Percentiles rank a stretch among this genome's conserved stretches.
These are phyloP conservation scores for Picochlorum costavermella DNA, from an alignment of 139 green algal species.

Conservation along the genomic window DNA sequence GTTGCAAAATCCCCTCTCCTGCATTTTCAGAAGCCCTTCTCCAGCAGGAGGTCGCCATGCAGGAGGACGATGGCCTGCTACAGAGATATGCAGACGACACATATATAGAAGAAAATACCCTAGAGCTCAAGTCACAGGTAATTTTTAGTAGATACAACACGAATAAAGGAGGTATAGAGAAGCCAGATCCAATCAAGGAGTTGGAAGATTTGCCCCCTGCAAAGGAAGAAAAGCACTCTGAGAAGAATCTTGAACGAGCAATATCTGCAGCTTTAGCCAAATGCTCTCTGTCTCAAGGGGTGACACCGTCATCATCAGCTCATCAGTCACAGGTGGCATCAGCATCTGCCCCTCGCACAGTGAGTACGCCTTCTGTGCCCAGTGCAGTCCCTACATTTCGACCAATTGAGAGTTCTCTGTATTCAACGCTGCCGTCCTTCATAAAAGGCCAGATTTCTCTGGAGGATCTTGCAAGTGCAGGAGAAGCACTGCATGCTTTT, in stretches of 20 bases:
- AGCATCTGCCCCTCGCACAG: no score
- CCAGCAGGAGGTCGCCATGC: no score
- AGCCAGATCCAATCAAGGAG: background rate
- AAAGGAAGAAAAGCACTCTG: no score
- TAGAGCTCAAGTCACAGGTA: slow-evolving; percentile 26
- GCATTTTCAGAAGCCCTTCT: background rate
- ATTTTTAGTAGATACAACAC: slow-evolving; percentile 2
- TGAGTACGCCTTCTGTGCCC: slow-evolving; percentile 2
- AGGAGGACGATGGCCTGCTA: background rate
- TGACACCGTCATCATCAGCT: background rate
- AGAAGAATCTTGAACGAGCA: slow-evolving; percentile 17
- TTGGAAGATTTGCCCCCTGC: background rate
- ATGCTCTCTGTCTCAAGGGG: background rate
- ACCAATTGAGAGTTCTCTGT: slow-evolving; percentile 2
- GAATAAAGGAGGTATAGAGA: background rate
- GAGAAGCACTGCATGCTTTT: slow-evolving; percentile 7
- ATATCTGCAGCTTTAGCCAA: slow-evolving; percentile 18
- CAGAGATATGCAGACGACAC: background rate
- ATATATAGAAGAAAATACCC: slow-evolving; percentile 23
- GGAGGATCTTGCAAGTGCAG: slow-evolving; percentile 11
- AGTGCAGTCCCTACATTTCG: slow-evolving; percentile 9
- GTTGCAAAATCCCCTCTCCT: background rate
- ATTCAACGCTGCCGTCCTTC: slow-evolving; percentile 20
- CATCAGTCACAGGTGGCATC: no score
- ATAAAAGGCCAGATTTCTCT: slow-evolving; percentile 23